Evolutionary conservation across 441 rosid genomes (phyloP), one percentile per base, ranked within the genome.

Genomic region (Omphalea diandra): DNA sequence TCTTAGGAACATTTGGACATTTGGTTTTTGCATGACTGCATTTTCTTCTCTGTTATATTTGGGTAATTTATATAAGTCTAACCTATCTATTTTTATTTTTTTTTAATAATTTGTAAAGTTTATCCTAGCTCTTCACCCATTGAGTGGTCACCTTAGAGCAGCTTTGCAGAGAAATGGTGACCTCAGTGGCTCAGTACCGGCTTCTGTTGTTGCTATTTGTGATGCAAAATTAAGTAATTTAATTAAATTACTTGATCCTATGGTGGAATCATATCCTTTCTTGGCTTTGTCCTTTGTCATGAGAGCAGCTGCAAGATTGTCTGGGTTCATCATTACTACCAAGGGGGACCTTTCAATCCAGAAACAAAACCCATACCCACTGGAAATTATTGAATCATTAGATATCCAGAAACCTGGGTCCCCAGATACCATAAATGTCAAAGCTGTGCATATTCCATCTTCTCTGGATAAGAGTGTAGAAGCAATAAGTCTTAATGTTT

Each of bases 141-240:
- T 93, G 73, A 83, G 92, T 57, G 85, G 90, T 79, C 99, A 93
- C 86, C 80, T 95, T 68, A 88, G 83, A 85, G 99, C 91, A 27
- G 70, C 90, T 76, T 81, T 86, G 57, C 76, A 66, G 76, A 87
- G 98, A 83, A 80, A 77, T 32, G 89, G 89, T 60, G 83, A 86
- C 73, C 86, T 81, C 78, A 76, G 71, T 17, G 91, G 95, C 59
- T 84, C 85, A 24, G 73, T 95, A 72, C 91, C 98, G 64, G 88
- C 83, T 81, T 87, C 98, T 66, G 88, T 88, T 75, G 81, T 89
- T 77, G 88, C 90, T 76, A 80, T 76, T 54, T 87, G 80, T 64
- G 98, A 93, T 81, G 75, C 89, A 71, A 95, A 85, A 86, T 77
- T 80, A 41, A 83, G 68, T 68, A 84, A 70, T 67, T 78, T 90